phyloP scores from a whole-genome alignment of 495 filamentous ascomycete genomes.

The Cercophora newfieldiana region DNA sequence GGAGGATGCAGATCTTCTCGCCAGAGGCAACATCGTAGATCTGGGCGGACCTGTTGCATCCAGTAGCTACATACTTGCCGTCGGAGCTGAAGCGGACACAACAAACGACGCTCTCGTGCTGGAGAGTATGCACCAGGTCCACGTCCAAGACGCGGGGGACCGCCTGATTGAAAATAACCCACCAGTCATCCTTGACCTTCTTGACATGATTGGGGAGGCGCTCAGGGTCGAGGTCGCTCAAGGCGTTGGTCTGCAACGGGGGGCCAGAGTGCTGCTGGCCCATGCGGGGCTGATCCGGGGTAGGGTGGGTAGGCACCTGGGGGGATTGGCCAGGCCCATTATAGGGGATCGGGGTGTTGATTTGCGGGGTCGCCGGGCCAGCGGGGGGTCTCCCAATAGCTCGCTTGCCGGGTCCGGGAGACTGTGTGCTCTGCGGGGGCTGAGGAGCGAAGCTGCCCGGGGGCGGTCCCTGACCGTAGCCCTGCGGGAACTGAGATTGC shows the following conservation, averaged over 20 bases:
- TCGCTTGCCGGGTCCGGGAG: conserved; percentile 76
- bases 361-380: conserved; percentile 85
- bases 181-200: conserved; percentile 83
- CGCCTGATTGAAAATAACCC: conserved; percentile 83
- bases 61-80: conserved; percentile 85
- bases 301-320: conserved; percentile 74
- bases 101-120: conserved; percentile 87
- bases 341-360: conserved; percentile 79
- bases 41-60: conserved; percentile 85
- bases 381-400: conserved; percentile 59
- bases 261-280: conserved; percentile 37
- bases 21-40: conserved; percentile 84
- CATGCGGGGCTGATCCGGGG: conserved; percentile 55
- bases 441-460: conserved; percentile 58
- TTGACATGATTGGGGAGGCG: conserved; percentile 79
- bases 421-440: conserved; percentile 75
- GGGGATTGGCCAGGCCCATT: conserved; percentile 81
- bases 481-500: conserved; percentile 51
- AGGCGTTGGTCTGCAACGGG: conserved; percentile 63
- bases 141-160: conserved; percentile 83
- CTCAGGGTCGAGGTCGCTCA: conserved; percentile 86
- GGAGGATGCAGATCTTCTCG: conserved; percentile 73
- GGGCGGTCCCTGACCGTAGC: conserved; percentile 52
- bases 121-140: conserved; percentile 80
- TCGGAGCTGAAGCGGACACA: conserved; percentile 89